Evolutionary conservation across 2,329 filamentous ascomycete genomes (phyloP).

Genomic region (Ceratocystis colombiana): DNA sequence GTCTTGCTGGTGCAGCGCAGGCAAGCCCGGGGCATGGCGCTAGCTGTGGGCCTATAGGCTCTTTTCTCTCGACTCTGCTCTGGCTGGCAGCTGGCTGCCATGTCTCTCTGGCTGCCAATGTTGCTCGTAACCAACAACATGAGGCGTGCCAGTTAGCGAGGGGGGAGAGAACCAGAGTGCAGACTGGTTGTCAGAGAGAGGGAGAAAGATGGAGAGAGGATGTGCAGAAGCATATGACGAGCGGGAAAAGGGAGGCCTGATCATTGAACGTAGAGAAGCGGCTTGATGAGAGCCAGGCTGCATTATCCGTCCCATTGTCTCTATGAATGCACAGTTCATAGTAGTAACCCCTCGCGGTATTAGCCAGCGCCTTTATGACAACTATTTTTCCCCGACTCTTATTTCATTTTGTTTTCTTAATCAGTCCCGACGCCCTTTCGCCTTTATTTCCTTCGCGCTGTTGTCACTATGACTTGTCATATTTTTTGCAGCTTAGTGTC

Average conservation of each 20-base stretch:
- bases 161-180: neutral
- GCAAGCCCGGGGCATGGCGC: neutral
- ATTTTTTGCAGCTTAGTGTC: neutral
- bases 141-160: slow-evolving; percentile 18
- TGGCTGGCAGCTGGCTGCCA: neutral
- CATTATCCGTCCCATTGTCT: neutral
- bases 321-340: neutral
- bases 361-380: neutral
- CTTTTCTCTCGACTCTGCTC: neutral
- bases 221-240: neutral
- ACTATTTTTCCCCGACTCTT: neutral
- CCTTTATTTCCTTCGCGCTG: neutral
- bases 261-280: neutral
- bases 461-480: neutral
- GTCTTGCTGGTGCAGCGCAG: neutral
- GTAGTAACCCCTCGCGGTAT: neutral
- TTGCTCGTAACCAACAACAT: neutral
- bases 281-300: neutral
- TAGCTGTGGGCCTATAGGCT: neutral
- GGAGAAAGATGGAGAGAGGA: neutral
- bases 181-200: neutral
- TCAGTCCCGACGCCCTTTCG: neutral
- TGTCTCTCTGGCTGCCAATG: neutral
- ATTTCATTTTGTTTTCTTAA: neutral
- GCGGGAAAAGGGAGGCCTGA: neutral